Base-by-base conservation (phyloP, 345 rosid genomes). In the Excoecaria cochinchinensis region DNA sequence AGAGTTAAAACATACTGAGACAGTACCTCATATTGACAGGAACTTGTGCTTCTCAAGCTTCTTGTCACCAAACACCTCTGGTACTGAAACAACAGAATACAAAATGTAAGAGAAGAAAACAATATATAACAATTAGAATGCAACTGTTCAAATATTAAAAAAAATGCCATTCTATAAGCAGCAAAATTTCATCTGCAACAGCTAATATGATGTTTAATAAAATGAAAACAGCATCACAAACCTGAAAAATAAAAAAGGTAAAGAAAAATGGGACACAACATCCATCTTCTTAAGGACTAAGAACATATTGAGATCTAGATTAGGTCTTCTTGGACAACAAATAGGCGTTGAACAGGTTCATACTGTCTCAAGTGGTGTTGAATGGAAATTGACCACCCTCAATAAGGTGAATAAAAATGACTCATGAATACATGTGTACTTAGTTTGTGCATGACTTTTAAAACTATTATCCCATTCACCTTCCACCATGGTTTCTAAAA, bases 1-100 rank as follows among this genome's bases (percentile, higher is more conserved):
- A 4, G 12, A 57, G 56, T 5, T 0, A 69, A 38, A 24, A 16
- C 31, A 60, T 2, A 25, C 1, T 44, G 10, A 66, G 10, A 52
- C 50, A 31, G 78, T 50, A 68, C 78, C 73, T 75, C 78, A 75
- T 59, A 58, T 47, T 75, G 50, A 36, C 59, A 9, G 10, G 0
- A 31, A 4, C 5, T 8, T 15, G 31, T 1, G 39, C 52, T 38
- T 48, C 22, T 8, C 15, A 19, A 40, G 19, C 16, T 21, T 52
- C 13, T 16, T 61, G 19, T 15, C 70, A 65, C 8, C 50, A 63
- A 52, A 59, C 19, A 8, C 0, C 25, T 48, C 52, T 9, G 5
- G 25, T 40, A 60, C 75, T 11, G 50, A 46, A 24, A 39, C 38
- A 71, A 40, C n/a, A 47, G 8, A 47, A 12, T 8, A 25, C 36